A percentile compares a stretch with the other conserved stretches of the same genome.
Conservation (phyloP, 352 stramenopile genomes). For the Phytopythium boreale region DNA sequence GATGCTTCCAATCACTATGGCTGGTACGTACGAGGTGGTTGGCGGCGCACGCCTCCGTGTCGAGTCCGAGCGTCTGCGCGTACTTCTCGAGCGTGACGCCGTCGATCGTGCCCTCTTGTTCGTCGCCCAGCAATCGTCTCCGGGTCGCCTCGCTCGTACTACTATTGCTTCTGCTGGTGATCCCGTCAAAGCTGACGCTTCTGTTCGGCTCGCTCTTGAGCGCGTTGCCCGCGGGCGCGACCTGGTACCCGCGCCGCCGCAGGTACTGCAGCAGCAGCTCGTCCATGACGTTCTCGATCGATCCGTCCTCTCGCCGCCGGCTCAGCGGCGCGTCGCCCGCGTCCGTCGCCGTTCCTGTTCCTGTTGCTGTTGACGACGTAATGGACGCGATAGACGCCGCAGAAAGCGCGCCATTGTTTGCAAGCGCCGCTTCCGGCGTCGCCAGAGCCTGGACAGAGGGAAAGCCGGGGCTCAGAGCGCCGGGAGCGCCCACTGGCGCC, state of each 20-base stretch:
- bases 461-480: neutral
- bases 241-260: slow-evolving; percentile 47
- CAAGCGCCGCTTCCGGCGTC: neutral
- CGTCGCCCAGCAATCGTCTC: slow-evolving; percentile 29
- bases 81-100: slow-evolving; percentile 52
- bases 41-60: slow-evolving; percentile 62
- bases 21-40: slow-evolving; percentile 63
- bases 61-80: slow-evolving; percentile 59
- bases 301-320: neutral
- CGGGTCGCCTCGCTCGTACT: slow-evolving; percentile 21
- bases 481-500: neutral
- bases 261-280: slow-evolving; percentile 73
- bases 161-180: neutral
- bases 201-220: neutral
- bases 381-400: neutral
- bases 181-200: neutral
- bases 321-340: neutral
- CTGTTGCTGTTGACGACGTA: neutral
- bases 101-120: slow-evolving; percentile 10
- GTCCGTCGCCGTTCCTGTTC: neutral
- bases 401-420: slow-evolving; percentile 17
- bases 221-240: slow-evolving; percentile 14
- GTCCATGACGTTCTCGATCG: slow-evolving; percentile 45
- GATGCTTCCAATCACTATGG: neutral
- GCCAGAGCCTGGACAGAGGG: neutral